Conservation (phyloP, 805 yeast species). For the Candida nemodendra region DNA sequence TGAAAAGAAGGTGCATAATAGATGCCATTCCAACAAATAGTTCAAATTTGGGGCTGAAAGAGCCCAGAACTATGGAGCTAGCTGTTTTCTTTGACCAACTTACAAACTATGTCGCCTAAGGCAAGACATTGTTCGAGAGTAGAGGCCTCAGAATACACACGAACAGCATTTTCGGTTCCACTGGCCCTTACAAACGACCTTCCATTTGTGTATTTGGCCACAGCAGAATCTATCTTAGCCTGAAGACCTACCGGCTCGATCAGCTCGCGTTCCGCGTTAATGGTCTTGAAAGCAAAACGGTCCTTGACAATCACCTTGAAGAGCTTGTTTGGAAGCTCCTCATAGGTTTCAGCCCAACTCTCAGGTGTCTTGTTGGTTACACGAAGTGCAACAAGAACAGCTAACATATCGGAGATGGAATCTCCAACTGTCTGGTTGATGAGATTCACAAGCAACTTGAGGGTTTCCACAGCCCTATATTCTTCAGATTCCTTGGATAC, state of each 20-base stretch:
- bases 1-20: too few species aligned
- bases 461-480: slow-evolving; percentile 47
- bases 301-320: slow-evolving; percentile 82
- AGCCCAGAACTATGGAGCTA: too few species aligned
- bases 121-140: slow-evolving; percentile 46
- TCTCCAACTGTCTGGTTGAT: slow-evolving; percentile 99
- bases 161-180: slow-evolving; percentile 96
- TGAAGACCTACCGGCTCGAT: slow-evolving; percentile 80
- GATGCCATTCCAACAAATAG: too few species aligned
- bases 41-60: too few species aligned
- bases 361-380: slow-evolving; percentile 46
- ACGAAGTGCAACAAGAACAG: slow-evolving; percentile 65
- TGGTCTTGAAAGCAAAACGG: slow-evolving; percentile 74
- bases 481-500: slow-evolving; percentile 45
- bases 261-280: slow-evolving; percentile 85
- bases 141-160: slow-evolving; percentile 90
- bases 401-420: slow-evolving; percentile 87
- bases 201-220: slow-evolving; percentile 54
- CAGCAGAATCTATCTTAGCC: slow-evolving; percentile 61
- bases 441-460: slow-evolving; percentile 61
- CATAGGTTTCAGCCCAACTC: slow-evolving; percentile 74
- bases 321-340: slow-evolving; percentile 83
- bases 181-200: slow-evolving; percentile 95
- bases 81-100: slow-evolving; percentile 28
- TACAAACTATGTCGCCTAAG: slow-evolving; percentile 41